Evolutionary conservation across 1,139 yeast genomes (phyloP).

Genomic region (Pneumocystis jirovecii): DNA sequence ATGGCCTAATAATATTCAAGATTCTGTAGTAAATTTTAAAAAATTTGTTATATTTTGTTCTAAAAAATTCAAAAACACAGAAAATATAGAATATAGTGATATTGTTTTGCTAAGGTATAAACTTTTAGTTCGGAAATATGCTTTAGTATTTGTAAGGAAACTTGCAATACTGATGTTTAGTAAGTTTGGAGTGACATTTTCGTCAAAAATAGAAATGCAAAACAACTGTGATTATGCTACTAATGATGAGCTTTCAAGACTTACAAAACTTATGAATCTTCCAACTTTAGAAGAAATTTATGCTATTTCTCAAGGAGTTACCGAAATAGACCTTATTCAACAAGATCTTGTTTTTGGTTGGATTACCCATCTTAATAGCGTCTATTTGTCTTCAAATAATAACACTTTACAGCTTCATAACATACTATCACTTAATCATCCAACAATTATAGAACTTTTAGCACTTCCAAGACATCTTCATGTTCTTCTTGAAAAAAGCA

Average conservation of each 20-base stretch:
- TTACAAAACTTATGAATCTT: conserved; percentile 40
- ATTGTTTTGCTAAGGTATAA: neutral
- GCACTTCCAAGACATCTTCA: conserved; percentile 12
- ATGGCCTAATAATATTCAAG: neutral
- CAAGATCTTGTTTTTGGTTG: conserved; percentile 2
- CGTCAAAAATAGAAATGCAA: conserved; percentile 23
- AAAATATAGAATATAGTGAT: neutral
- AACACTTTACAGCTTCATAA: neutral
- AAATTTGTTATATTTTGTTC: neutral
- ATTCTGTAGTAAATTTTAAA: neutral
- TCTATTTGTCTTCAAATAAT: neutral
- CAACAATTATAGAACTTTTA: conserved; percentile 7
- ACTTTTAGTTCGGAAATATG: conserved; percentile 37
- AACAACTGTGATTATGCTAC: conserved; percentile 25
- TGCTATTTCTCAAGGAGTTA: neutral
- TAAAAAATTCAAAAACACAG: neutral
- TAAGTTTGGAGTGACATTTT: conserved; percentile 40
- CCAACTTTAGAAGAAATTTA: conserved; percentile 28
- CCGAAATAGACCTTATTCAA: conserved; percentile 1
- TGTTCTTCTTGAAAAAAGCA: conserved; percentile 8
- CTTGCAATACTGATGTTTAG: conserved; percentile 46
- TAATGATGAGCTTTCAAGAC: conserved; percentile 32
- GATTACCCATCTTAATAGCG: conserved; percentile 1
- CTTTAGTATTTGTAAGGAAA: conserved; percentile 56
- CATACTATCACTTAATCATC: conserved; percentile 2